phyloP scores from a whole-genome alignment of 73 alveolate species.

The Paramecium tetraurelia region DNA sequence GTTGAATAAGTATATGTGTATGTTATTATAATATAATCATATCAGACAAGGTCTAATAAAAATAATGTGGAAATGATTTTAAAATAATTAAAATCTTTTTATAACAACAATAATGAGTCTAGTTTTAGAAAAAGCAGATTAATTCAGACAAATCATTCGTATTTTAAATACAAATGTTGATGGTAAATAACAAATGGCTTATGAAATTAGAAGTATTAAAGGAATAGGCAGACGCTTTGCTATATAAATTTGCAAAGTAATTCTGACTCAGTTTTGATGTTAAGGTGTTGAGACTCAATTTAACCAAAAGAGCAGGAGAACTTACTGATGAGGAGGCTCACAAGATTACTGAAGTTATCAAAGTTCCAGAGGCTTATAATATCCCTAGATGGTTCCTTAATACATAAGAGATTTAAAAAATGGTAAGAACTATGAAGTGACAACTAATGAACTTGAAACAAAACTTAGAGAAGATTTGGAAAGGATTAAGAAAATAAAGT shows the following conservation, averaged over 20 bases:
- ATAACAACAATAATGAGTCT: constrained; percentile 36
- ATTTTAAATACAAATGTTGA: constrained; percentile 97
- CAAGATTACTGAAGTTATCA: constrained; percentile 20
- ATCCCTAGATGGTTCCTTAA: constrained; percentile 98
- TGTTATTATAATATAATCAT: not conserved
- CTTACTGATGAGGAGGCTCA: constrained; percentile 92
- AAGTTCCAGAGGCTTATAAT: constrained; percentile 93
- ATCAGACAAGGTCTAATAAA: not conserved
- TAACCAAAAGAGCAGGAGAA: not conserved
- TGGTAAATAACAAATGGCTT: constrained; percentile 93
- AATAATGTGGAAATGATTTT: not conserved
- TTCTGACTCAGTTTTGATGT: not conserved
- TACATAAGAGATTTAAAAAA: constrained; percentile 91
- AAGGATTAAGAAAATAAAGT: constrained; percentile 86
- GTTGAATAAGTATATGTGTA: too few species aligned
- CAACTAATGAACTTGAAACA: constrained; percentile 92
- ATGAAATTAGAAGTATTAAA: constrained; percentile 94
- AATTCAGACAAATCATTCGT: constrained; percentile 93
- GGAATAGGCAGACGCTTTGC: constrained; percentile 98
- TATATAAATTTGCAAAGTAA: constrained; percentile 81
- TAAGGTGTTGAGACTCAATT: not conserved
- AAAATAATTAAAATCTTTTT: constrained; percentile 19
- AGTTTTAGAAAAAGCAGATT: constrained; percentile 72
- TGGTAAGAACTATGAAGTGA: constrained; percentile 85
- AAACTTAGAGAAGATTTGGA: constrained; percentile 95